phyloP scores from a whole-genome alignment of 1,284 basidiomycete genomes.

The Sphaerobolus stellatus region DNA sequence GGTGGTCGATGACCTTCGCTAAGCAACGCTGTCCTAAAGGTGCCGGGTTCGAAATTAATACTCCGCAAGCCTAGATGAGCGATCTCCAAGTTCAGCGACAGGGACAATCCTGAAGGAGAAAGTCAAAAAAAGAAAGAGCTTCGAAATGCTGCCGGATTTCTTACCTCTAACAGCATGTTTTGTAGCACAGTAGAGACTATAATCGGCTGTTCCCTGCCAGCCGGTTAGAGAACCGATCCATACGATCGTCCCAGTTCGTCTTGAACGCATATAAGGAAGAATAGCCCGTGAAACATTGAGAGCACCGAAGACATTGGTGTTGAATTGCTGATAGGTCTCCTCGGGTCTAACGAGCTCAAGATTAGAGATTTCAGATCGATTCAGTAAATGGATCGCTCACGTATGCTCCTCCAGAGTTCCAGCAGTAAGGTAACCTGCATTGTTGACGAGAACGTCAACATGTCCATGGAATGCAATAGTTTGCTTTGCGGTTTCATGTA shows the following conservation, averaged over 20 bases:
- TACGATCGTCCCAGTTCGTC: constrained; percentile 20
- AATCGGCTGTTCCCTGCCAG: constrained; percentile 22
- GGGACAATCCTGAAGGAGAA: constrained; percentile 30
- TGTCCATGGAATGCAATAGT: neutral
- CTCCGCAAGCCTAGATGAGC: constrained; percentile 43
- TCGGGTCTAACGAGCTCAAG: neutral
- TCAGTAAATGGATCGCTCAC: neutral
- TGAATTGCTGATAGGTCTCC: neutral
- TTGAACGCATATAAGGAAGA: constrained; percentile 23
- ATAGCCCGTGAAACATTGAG: constrained; percentile 23
- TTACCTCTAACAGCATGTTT: constrained; percentile 38
- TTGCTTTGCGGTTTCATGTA: neutral
- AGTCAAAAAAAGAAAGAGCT: neutral
- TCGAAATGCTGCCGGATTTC: constrained; percentile 1
- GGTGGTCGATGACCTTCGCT: constrained; percentile 29
- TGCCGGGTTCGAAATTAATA: constrained; percentile 43
- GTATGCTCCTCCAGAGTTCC: neutral
- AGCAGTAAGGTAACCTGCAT: neutral
- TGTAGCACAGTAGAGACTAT: constrained; percentile 34
- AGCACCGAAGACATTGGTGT: neutral
- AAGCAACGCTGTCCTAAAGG: constrained; percentile 43
- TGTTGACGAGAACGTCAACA: neutral
- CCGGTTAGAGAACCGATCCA: constrained; percentile 7
- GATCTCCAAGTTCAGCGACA: constrained; percentile 40
- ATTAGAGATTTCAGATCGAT: neutral